Percentiles rank a stretch among this genome's conserved stretches.
phyloP scores from a whole-genome alignment of 306 rosid species.

The Dalbergia cochinchinensis region DNA sequence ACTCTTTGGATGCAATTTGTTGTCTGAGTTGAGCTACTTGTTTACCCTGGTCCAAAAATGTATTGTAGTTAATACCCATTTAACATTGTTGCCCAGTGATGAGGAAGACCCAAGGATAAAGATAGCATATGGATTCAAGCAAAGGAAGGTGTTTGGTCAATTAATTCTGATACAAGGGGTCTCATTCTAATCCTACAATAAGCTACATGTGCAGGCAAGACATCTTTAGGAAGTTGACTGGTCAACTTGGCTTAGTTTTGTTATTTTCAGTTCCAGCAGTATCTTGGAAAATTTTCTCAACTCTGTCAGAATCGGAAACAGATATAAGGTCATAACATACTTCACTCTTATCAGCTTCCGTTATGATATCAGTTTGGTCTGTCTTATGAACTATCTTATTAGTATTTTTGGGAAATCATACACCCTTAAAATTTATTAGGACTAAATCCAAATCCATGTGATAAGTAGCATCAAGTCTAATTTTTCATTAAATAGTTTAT shows the following conservation, averaged over 20 bases:
- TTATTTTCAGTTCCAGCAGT: conserved; percentile 24
- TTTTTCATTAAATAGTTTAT: conserved; percentile 20
- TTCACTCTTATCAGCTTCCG: conserved; percentile 8
- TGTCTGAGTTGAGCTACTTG: conserved; percentile 74
- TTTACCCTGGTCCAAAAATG: conserved; percentile 64
- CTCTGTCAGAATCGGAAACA: neutral
- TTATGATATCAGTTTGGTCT: conserved; percentile 8
- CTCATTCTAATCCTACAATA: conserved; percentile 34
- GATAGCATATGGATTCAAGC: neutral
- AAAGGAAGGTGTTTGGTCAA: conserved; percentile 9
- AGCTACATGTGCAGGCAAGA: conserved; percentile 29
- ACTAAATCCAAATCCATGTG: conserved; percentile 27
- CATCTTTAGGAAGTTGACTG: conserved; percentile 39
- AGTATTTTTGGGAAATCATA: neutral
- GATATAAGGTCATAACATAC: conserved; percentile 11
- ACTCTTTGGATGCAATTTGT: conserved; percentile 70
- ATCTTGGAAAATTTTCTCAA: conserved; percentile 37
- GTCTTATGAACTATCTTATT: conserved; percentile 4
- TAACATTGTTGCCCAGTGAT: conserved; percentile 23
- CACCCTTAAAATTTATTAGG: neutral
- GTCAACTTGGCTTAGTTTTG: conserved; percentile 10
- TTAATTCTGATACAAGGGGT: conserved; percentile 1
- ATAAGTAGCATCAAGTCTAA: conserved; percentile 17
- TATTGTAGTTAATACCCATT: conserved; percentile 35
- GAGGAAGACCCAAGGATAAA: conserved; percentile 26